A percentile compares a stretch with the other conserved stretches of the same genome.
These are phyloP conservation scores for Inga laurina DNA, from an alignment of 306 rosid species.

Conservation along the genomic window DNA sequence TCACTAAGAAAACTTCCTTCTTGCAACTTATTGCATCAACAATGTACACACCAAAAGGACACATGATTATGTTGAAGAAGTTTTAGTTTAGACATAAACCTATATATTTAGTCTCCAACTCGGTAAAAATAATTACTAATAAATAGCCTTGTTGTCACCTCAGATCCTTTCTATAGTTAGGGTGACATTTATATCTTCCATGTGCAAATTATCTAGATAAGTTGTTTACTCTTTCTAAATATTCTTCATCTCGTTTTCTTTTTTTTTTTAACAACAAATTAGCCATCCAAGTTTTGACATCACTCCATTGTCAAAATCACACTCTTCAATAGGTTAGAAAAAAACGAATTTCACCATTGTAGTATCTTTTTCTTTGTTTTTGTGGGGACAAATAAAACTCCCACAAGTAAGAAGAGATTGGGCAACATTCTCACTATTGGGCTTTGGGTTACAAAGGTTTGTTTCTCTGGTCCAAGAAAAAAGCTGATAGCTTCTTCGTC, in stretches of 20 bases:
- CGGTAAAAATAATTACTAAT: too few relatives aligned
- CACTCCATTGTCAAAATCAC: constrained; percentile 17
- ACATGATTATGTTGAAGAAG: too few relatives aligned
- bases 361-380: neutral
- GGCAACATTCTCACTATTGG: neutral
- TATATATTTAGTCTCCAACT: too few relatives aligned
- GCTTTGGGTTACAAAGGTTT: neutral
- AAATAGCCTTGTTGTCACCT: neutral
- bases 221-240: neutral
- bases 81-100: too few relatives aligned
- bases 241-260: neutral
- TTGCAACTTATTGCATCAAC: too few relatives aligned
- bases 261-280: neutral
- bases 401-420: neutral
- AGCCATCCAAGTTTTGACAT: neutral
- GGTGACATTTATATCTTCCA: neutral
- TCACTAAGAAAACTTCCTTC: too few relatives aligned
- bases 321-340: constrained; percentile 15
- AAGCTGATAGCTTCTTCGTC: too few relatives aligned
- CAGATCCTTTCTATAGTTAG: neutral
- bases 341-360: neutral
- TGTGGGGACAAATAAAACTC: neutral
- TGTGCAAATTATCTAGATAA: neutral
- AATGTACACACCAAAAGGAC: too few relatives aligned
- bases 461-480: neutral